Base-by-base conservation (phyloP, 257 asterid species). In the Fraxinus excelsior region DNA sequence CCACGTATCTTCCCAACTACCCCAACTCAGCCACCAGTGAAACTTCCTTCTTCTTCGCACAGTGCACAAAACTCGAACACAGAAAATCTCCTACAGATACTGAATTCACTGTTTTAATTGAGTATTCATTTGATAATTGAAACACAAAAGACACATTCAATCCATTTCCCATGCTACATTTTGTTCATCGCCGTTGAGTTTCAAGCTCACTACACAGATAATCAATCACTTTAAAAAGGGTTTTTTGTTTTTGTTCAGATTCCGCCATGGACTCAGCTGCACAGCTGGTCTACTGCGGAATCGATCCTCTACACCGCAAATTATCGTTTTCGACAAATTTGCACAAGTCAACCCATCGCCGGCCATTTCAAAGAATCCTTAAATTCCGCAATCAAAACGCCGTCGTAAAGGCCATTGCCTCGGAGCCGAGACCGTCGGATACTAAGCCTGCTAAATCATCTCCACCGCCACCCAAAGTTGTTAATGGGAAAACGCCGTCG, bases 241-340 rank as follows among this genome's bases (percentile, higher is more conserved):
- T 53, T 56, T 35, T 29, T 21, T 75, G 34, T 35, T 37, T 32
- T 21, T 60, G 2, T 37, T 9, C 67, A 32, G 73, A 79, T 85
- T 83, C 88, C 84, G 87, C 84, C 76, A 93, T 95, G 99, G 99
- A 95, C 81, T 93, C 97, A 79, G 97, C 96, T 78, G 81, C 90
- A 9, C 97, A 90, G 93, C 89, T 95, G 78, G 90, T 82, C 88
- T 89, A 84, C 91, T 83, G 91, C 85, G 90, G 97, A 81, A 73
- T 86, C 32, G 91, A 88, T 86, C 90, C 87, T 49, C 72, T 87
- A 70, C 74, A 79, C 73, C 90, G 86, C 67, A 74, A 83, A 70
- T 58, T 88, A 21, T 71, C 85, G 77, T 60, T 34, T 35, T 31
- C 79, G 42, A 56, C 70, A 35, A 35, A 35, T 35, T 35, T 35